A percentile compares a stretch with the other conserved stretches of the same genome.
These are phyloP conservation scores for Colletotrichum plurivorum DNA, from an alignment of 2,329 filamentous ascomycete genomes.

Conservation along the genomic window DNA sequence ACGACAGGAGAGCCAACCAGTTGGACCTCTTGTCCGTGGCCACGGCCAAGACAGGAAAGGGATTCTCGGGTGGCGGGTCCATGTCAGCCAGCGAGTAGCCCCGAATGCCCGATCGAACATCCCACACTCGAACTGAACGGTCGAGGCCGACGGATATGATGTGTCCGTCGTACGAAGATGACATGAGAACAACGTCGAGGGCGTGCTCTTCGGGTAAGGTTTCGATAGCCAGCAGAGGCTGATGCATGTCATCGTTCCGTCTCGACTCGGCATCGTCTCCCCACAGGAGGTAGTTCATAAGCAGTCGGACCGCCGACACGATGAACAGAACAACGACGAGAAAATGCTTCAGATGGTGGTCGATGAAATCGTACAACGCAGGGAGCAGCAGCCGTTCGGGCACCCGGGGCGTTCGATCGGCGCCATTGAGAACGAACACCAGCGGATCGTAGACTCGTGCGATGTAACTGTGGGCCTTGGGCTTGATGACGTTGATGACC, in stretches of 20 bases:
- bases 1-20: conserved; percentile 77
- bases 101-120: conserved; percentile 62
- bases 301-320: conserved; percentile 74
- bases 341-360: conserved; percentile 72
- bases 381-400: conserved; percentile 66
- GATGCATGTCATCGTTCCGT: conserved; percentile 61
- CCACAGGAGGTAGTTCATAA: conserved; percentile 83
- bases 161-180: conserved; percentile 73
- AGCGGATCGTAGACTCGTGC: conserved; percentile 82
- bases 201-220: conserved; percentile 74
- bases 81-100: conserved; percentile 59
- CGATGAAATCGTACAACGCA: conserved; percentile 77
- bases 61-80: conserved; percentile 56
- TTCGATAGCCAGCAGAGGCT: conserved; percentile 70
- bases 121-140: conserved; percentile 76
- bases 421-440: conserved; percentile 78
- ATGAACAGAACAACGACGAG: conserved; percentile 74
- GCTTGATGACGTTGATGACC: conserved; percentile 82
- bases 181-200: conserved; percentile 78
- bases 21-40: conserved; percentile 75
- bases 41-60: conserved; percentile 73
- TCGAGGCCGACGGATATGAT: conserved; percentile 81
- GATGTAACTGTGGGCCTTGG: conserved; percentile 78
- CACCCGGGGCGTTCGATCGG: conserved; percentile 73
- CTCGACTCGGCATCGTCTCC: conserved; percentile 68